phyloP scores from a whole-genome alignment of 768 basidiomycete genomes.

The Tephrocybe sp. region DNA sequence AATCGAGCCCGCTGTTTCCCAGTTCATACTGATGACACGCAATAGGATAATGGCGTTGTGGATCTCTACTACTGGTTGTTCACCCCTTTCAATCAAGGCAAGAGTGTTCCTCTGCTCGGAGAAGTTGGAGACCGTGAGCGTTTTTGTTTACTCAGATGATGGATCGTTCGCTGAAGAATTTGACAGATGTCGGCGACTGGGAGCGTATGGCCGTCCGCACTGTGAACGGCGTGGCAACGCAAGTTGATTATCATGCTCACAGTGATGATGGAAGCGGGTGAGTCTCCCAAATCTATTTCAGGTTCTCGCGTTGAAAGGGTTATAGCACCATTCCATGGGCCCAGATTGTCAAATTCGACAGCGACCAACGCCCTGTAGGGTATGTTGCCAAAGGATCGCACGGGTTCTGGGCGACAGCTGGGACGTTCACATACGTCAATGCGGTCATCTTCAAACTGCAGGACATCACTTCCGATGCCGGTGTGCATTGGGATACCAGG shows the following conservation, averaged over 20 bases:
- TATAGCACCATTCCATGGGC: slow-evolving; percentile 17
- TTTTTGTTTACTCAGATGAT: not conserved
- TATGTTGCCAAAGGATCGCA: slow-evolving; percentile 18
- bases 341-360: slow-evolving; percentile 17
- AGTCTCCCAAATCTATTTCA: not conserved
- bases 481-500: slow-evolving; percentile 16
- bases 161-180: not conserved
- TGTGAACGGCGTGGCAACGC: slow-evolving; percentile 17
- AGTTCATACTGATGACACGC: not conserved
- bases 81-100: slow-evolving; percentile 18
- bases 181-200: slow-evolving; percentile 18
- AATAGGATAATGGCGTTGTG: slow-evolving; percentile 16
- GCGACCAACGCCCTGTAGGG: slow-evolving; percentile 16
- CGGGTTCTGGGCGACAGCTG: slow-evolving; percentile 17
- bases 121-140: slow-evolving; percentile 17
- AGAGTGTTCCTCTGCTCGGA: slow-evolving; percentile 13
- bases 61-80: slow-evolving; percentile 19
- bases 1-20: not conserved
- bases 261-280: slow-evolving; percentile 16
- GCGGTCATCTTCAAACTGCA: slow-evolving; percentile 16
- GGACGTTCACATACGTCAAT: slow-evolving; percentile 17
- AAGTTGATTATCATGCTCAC: slow-evolving; percentile 20
- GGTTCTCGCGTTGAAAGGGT: not conserved
- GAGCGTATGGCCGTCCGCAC: slow-evolving; percentile 20
- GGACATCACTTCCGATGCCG: slow-evolving; percentile 14